phyloP scores from a whole-genome alignment of 495 filamentous ascomycete genomes.

The Tetracladium setigerum region DNA sequence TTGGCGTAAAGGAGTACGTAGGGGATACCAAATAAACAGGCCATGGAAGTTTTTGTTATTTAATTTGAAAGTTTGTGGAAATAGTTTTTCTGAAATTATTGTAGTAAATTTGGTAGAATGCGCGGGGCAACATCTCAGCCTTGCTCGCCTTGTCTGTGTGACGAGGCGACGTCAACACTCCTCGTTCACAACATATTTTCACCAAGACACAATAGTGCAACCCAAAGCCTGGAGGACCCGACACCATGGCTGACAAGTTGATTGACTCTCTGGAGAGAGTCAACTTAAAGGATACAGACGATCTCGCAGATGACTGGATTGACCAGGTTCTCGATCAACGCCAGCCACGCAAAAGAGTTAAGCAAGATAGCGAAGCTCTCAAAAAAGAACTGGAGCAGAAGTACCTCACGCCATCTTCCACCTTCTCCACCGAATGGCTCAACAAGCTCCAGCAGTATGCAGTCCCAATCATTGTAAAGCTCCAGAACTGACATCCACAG shows the following conservation, averaged over 20 bases:
- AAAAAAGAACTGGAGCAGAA: constrained; percentile 65
- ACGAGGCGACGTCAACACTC: no score
- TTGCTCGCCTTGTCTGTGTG: not conserved
- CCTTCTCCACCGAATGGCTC: constrained; percentile 76
- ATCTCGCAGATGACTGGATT: constrained; percentile 31
- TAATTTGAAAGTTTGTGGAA: no score
- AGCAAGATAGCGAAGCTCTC: constrained; percentile 48
- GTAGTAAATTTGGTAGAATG: not conserved
- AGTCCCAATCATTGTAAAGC: not conserved
- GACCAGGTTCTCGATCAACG: constrained; percentile 49
- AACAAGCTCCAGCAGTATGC: constrained; percentile 73
- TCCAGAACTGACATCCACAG: constrained; percentile 24
- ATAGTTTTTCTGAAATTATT: no score
- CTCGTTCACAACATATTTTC: not conserved
- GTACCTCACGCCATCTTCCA: constrained; percentile 68
- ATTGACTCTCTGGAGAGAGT: constrained; percentile 21
- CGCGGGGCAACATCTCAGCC: not conserved
- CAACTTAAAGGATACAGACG: constrained; percentile 4
- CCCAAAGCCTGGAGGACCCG: not conserved
- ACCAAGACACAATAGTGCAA: not conserved
- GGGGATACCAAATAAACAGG: no score
- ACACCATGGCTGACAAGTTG: constrained; percentile 22
- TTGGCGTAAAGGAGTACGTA: no score
- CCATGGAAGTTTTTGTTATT: no score
- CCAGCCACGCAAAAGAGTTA: constrained; percentile 49